Conservation (phyloP, 2,329 filamentous ascomycete species). For the Calonectria montana region DNA sequence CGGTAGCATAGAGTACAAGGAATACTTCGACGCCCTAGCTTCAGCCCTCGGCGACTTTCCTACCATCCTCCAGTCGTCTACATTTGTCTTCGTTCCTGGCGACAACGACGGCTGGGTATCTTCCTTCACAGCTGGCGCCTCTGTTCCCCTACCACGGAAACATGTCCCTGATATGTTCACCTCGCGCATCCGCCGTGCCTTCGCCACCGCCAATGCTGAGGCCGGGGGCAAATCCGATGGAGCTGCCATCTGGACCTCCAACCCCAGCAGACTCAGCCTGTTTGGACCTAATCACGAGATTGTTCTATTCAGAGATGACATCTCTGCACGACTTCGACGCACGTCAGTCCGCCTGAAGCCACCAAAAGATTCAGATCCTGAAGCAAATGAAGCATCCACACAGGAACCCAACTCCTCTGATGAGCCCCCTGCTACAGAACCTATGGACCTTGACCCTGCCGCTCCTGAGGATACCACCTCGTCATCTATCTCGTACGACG, state of each 20-base stretch:
- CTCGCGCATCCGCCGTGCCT: conserved; percentile 82
- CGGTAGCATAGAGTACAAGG: conserved; percentile 95
- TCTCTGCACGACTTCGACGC: conserved; percentile 81
- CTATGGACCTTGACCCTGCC: conserved; percentile 55
- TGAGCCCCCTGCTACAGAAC: conserved; percentile 40
- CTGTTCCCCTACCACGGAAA: conserved; percentile 75
- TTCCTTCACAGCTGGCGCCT: conserved; percentile 81
- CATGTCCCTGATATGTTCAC: conserved; percentile 90
- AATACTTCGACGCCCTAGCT: conserved; percentile 91
- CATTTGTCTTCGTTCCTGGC: conserved; percentile 93
- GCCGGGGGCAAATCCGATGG: conserved; percentile 60
- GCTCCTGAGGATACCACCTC: conserved; percentile 47
- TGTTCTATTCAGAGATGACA: conserved; percentile 87
- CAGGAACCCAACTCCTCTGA: conserved; percentile 22
- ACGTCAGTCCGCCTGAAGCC: conserved; percentile 77
- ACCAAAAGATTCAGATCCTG: conserved; percentile 48
- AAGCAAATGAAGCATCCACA: conserved; percentile 45
- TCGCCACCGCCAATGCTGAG: conserved; percentile 82
- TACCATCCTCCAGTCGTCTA: conserved; percentile 79
- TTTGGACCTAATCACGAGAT: conserved; percentile 93
- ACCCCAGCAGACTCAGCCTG: conserved; percentile 83
- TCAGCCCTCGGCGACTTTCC: conserved; percentile 86
- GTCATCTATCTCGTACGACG: conserved; percentile 58
- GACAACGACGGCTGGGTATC: conserved; percentile 99
- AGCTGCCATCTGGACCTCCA: conserved; percentile 86